Percentiles rank a stretch among this genome's conserved stretches.
These are phyloP conservation scores for Xylariaceae sp. DNA, from an alignment of 2,329 filamentous ascomycete species.

Conservation along the genomic window DNA sequence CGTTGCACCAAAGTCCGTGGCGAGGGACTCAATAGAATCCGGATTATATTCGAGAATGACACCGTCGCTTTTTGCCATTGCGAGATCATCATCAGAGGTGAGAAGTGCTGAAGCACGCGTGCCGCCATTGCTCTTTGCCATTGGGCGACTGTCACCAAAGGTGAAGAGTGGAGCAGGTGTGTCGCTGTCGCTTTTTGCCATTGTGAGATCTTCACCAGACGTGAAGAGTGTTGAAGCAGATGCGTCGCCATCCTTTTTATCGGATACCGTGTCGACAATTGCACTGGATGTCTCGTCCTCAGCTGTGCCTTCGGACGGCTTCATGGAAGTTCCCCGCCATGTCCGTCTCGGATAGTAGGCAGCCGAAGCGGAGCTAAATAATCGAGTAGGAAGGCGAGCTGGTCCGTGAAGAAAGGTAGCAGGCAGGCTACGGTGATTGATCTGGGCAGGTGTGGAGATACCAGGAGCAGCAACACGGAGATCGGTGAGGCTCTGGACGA, in stretches of 20 bases:
- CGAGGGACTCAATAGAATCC: slow-evolving; percentile 34
- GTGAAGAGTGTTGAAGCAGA: slow-evolving; percentile 7
- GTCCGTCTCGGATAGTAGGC: slow-evolving; percentile 17
- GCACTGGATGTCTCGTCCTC: neutral
- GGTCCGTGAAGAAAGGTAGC: slow-evolving; percentile 12
- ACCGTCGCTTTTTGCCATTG: slow-evolving; percentile 24
- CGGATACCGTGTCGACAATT: neutral
- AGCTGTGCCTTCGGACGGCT: neutral
- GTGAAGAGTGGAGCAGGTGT: slow-evolving; percentile 16
- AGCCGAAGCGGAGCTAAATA: slow-evolving; percentile 25
- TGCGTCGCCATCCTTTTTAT: slow-evolving; percentile 5
- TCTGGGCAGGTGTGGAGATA: slow-evolving; percentile 12
- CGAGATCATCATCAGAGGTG: slow-evolving; percentile 17
- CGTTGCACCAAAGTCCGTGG: slow-evolving; percentile 1
- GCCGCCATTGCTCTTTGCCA: slow-evolving; percentile 21
- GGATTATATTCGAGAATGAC: slow-evolving; percentile 35
- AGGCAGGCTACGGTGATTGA: slow-evolving; percentile 14
- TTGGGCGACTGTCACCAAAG: slow-evolving; percentile 17
- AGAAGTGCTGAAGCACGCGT: slow-evolving; percentile 5
- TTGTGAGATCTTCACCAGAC: slow-evolving; percentile 17
- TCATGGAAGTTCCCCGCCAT: neutral
- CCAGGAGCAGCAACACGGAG: slow-evolving; percentile 25
- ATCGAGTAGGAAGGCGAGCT: slow-evolving; percentile 14
- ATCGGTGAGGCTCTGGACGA: slow-evolving; percentile 42
- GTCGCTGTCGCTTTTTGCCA: slow-evolving; percentile 25